Evolutionary conservation across 2,329 filamentous ascomycete species (phyloP).

Genomic region (Penicillium capsulatum): DNA sequence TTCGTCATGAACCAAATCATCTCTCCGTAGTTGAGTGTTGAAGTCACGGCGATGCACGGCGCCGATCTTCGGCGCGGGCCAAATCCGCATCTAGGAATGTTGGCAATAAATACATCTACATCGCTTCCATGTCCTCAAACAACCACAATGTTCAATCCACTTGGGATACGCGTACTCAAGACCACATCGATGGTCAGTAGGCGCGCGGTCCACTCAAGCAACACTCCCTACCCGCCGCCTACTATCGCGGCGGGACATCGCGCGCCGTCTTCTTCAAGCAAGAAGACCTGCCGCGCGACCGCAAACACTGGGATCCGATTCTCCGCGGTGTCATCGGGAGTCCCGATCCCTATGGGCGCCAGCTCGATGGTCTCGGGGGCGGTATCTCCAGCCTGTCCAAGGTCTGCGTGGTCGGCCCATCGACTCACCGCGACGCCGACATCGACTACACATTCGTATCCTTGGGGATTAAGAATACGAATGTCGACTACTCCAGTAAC

Average conservation of each 20-base stretch:
- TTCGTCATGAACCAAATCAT: too few species aligned
- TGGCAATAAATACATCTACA: too few species aligned
- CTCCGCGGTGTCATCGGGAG: slow-evolving; percentile 60
- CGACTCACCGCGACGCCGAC: slow-evolving; percentile 50
- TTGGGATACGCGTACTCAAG: background rate
- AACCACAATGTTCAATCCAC: slow-evolving; percentile 5
- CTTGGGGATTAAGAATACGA: slow-evolving; percentile 58
- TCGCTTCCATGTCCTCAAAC: background rate
- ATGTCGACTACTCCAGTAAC: slow-evolving; percentile 64
- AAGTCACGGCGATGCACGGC: too few species aligned
- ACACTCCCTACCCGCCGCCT: slow-evolving; percentile 49
- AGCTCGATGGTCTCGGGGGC: slow-evolving; percentile 68
- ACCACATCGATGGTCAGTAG: background rate
- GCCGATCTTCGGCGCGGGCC: too few species aligned
- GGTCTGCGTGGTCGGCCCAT: slow-evolving; percentile 60
- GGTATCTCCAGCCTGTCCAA: slow-evolving; percentile 68
- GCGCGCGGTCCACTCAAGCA: slow-evolving; percentile 13
- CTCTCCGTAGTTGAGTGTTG: too few species aligned
- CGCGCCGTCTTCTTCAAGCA: slow-evolving; percentile 59
- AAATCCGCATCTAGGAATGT: too few species aligned
- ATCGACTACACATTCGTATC: slow-evolving; percentile 70
- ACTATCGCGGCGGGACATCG: slow-evolving; percentile 67
- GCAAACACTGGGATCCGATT: slow-evolving; percentile 49
- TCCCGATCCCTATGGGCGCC: slow-evolving; percentile 62
- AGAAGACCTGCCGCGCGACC: slow-evolving; percentile 49